Conservation (phyloP, 176 grass and related monocot genomes). For the Carex littledalei region DNA sequence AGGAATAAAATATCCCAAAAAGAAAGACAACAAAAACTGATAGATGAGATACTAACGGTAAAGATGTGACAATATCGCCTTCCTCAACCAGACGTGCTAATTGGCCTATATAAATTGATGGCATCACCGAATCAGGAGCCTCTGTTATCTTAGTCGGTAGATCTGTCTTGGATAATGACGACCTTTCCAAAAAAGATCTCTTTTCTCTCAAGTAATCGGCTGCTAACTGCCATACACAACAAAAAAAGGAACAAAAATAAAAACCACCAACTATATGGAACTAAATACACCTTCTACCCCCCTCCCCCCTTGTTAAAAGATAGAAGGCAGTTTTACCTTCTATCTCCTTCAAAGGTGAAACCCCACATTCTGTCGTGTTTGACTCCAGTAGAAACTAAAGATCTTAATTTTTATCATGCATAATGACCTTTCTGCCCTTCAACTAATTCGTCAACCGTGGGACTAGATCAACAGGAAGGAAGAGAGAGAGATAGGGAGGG, state of each 20-base stretch:
- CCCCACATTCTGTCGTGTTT: neutral
- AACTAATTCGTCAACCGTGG: neutral
- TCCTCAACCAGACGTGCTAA: constrained; percentile 87
- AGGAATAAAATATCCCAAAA: neutral
- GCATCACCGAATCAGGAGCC: constrained; percentile 80
- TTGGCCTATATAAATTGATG: constrained; percentile 80
- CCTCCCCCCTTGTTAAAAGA: neutral
- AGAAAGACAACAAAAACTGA: neutral
- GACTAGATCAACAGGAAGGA: neutral
- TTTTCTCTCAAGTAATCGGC: constrained; percentile 94
- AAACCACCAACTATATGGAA: neutral
- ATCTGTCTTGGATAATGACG: constrained; percentile 34
- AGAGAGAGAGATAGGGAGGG: neutral
- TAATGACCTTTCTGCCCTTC: neutral
- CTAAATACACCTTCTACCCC: neutral
- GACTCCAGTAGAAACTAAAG: constrained; percentile 7
- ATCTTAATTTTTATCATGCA: neutral
- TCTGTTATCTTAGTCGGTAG: constrained; percentile 38
- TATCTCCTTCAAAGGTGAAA: neutral
- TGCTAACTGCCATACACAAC: constrained; percentile 71
- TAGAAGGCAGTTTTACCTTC: neutral
- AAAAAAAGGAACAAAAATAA: constrained; percentile 32
- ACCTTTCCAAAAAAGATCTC: constrained; percentile 61
- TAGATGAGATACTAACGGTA: constrained; percentile 58
- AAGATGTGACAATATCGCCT: constrained; percentile 69